Percentiles rank a stretch among this genome's conserved stretches.
Conservation (phyloP, 257 asterid species). For the Ballota nigra region DNA sequence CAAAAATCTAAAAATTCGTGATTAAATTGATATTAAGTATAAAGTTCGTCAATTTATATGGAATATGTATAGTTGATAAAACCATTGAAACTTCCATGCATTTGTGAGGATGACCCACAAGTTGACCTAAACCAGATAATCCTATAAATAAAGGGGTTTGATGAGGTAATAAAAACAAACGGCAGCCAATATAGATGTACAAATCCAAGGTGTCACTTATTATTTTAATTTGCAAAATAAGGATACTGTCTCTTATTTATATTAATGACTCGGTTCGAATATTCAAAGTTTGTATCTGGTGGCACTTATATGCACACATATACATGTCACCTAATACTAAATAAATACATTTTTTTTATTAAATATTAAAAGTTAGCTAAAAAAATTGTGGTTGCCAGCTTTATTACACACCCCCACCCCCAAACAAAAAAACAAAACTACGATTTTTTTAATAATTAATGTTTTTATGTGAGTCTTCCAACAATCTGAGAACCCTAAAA, state of each 20-base stretch:
- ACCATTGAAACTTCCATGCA: conserved; percentile 35
- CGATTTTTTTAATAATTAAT: background rate
- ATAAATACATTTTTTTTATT: background rate
- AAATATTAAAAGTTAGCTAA: background rate
- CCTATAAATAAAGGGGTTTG: conserved; percentile 18
- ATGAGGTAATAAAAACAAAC: conserved; percentile 33
- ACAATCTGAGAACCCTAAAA: no score
- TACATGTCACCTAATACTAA: conserved; percentile 15
- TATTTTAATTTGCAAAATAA: background rate
- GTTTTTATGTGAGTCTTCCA: background rate
- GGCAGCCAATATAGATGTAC: conserved; percentile 20
- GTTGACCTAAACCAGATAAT: conserved; percentile 39
- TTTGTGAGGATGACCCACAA: conserved; percentile 23
- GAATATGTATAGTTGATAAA: background rate
- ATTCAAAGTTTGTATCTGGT: conserved; percentile 17
- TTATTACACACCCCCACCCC: background rate
- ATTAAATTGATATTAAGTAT: no score
- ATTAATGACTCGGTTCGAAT: background rate
- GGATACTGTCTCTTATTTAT: conserved; percentile 16
- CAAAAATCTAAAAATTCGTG: no score
- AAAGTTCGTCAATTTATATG: no score
- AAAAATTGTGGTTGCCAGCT: conserved; percentile 26
- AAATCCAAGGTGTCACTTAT: conserved; percentile 31
- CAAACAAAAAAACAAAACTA: background rate
- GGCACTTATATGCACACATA: conserved; percentile 16